A percentile compares a stretch with the other conserved stretches of the same genome.
Conservation (phyloP, 1,139 yeast genomes). For the Saccharomyces pastorianus region DNA sequence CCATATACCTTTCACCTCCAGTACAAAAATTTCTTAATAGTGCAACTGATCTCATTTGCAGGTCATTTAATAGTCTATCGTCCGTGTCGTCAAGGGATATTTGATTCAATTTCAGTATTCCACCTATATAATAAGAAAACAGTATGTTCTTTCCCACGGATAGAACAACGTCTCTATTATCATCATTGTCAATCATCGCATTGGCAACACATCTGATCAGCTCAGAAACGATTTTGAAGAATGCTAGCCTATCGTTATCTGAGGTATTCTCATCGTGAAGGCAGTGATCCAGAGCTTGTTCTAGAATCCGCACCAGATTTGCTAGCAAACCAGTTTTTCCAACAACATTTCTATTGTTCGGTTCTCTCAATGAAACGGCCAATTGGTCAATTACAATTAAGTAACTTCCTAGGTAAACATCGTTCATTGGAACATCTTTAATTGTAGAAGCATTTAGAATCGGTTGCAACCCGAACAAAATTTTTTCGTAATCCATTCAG, state of each 20-base stretch:
- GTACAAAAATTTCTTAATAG: conserved; percentile 24
- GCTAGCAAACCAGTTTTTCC: conserved; percentile 24
- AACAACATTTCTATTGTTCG: conserved; percentile 25
- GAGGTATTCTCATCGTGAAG: conserved; percentile 7
- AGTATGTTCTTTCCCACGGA: conserved; percentile 5
- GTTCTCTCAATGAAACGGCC: conserved; percentile 27
- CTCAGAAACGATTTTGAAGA: conserved; percentile 22
- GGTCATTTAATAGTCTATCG: conserved; percentile 9
- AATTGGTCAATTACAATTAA: conserved; percentile 23
- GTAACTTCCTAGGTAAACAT: conserved; percentile 13
- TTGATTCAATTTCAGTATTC: conserved; percentile 10
- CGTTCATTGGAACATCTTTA: conserved; percentile 15
- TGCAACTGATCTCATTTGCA: conserved; percentile 25
- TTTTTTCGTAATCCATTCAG: conserved; percentile 28
- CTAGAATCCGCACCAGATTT: conserved; percentile 14
- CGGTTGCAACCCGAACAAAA: conserved; percentile 28
- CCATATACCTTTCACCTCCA: conserved; percentile 16
- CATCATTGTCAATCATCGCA: conserved; percentile 27
- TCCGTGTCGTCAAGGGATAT: conserved; percentile 5
- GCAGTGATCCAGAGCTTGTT: conserved; percentile 11
- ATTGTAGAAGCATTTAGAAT: conserved; percentile 16
- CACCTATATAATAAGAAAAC: conserved; percentile 15
- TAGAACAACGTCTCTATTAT: conserved; percentile 20
- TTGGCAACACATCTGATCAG: conserved; percentile 29
- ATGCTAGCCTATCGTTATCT: conserved; percentile 5